phyloP scores from a whole-genome alignment of 192 early-diverging fungal species.

The Thamnidium elegans region DNA sequence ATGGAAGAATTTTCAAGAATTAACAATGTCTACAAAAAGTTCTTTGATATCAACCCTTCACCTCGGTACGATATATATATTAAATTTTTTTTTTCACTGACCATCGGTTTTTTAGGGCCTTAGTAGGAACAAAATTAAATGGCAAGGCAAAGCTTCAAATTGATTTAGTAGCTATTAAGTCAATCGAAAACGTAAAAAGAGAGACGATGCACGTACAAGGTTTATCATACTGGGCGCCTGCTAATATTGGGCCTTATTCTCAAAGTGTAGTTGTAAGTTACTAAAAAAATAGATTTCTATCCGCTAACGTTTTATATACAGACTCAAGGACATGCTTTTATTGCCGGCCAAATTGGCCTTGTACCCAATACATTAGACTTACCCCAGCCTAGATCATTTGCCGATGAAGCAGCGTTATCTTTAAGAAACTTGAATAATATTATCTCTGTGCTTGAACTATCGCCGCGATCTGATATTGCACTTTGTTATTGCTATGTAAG shows the following conservation, averaged over 20 bases:
- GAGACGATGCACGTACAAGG: conserved; percentile 78
- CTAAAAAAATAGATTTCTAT: neutral
- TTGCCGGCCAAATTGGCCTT: conserved; percentile 81
- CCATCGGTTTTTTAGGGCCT: conserved; percentile 46
- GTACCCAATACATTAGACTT: conserved; percentile 62
- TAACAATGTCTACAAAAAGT: conserved; percentile 64
- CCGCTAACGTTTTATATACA: conserved; percentile 11
- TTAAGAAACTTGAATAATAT: conserved; percentile 55
- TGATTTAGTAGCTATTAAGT: conserved; percentile 54
- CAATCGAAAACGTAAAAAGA: conserved; percentile 18
- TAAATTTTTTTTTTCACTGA: neutral
- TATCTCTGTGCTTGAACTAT: conserved; percentile 35
- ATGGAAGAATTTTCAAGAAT: conserved; percentile 64
- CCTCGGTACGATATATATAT: conserved; percentile 49
- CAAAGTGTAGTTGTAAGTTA: conserved; percentile 61
- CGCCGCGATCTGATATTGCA: conserved; percentile 35
- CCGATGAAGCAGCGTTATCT: conserved; percentile 49
- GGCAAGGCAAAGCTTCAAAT: conserved; percentile 54
- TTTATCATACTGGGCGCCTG: conserved; percentile 87
- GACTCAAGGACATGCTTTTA: conserved; percentile 57
- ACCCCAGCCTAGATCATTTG: conserved; percentile 41
- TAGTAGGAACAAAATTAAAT: conserved; percentile 51
- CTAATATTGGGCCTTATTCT: conserved; percentile 86
- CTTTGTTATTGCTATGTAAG: conserved; percentile 63
- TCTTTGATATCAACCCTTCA: conserved; percentile 72